Conservation (phyloP, 805 yeast genomes). For the Myxozyma geophila region DNA sequence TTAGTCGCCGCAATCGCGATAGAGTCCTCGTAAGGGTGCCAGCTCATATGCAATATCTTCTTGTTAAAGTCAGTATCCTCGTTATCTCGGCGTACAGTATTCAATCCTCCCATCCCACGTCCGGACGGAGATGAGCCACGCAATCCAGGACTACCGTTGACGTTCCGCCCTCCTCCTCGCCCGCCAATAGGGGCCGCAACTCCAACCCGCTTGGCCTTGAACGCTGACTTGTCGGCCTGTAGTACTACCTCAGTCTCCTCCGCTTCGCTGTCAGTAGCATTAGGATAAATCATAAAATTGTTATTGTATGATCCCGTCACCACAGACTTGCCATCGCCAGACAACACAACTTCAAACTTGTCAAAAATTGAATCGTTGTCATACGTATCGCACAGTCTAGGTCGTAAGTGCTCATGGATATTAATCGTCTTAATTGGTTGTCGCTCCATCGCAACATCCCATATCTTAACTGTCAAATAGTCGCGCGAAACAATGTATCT, state of each 20-base stretch:
- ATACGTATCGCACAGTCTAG: conserved; percentile 92
- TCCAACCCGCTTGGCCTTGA: conserved; percentile 74
- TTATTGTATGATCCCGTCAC: conserved; percentile 98
- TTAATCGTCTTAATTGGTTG: conserved; percentile 93
- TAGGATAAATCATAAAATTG: conserved; percentile 95
- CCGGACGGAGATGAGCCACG: conserved; percentile 34
- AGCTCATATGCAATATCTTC: conserved; percentile 90
- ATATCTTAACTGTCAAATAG: conserved; percentile 93
- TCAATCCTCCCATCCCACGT: conserved; percentile 48
- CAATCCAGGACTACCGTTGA: conserved; percentile 44
- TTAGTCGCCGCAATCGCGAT: conserved; percentile 99
- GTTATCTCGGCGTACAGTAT: conserved; percentile 57
- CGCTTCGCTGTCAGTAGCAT: conserved; percentile 48
- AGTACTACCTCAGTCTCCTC: conserved; percentile 69
- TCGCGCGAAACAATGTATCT: conserved; percentile 95
- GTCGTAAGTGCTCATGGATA: conserved; percentile 93
- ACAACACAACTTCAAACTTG: conserved; percentile 93
- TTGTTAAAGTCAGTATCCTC: conserved; percentile 91
- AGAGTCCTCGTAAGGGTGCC: conserved; percentile 97
- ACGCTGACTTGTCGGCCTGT: conserved; percentile 98
- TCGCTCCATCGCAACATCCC: conserved; percentile 98
- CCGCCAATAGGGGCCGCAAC: conserved; percentile 52
- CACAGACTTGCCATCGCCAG: conserved; percentile 88
- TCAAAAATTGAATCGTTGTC: conserved; percentile 98
- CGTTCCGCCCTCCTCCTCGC: conserved; percentile 27